These are phyloP conservation scores for Microcyclospora pomicola DNA, from an alignment of 2,329 filamentous ascomycete species.

Conservation along the genomic window DNA sequence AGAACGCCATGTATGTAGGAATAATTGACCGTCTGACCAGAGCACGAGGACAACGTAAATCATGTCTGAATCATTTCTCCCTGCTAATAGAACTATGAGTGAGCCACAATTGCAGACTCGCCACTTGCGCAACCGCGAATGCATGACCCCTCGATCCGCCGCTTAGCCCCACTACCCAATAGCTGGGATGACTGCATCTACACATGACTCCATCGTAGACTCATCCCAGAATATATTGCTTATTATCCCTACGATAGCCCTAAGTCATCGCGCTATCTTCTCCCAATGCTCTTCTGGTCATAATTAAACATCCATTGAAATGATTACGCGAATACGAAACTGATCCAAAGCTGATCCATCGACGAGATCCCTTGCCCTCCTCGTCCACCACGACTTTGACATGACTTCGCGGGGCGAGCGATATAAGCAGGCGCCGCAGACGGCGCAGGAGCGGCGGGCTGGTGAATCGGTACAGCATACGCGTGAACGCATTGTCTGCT, in stretches of 20 bases:
- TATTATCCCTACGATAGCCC: background rate
- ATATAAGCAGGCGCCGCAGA: constrained; percentile 32
- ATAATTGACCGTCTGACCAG: too few species aligned
- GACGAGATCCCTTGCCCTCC: background rate
- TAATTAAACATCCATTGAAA: background rate
- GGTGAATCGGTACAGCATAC: constrained; percentile 58
- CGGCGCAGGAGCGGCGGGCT: constrained; percentile 66
- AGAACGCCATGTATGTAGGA: too few species aligned
- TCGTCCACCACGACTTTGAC: constrained; percentile 1
- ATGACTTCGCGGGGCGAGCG: constrained; percentile 23
- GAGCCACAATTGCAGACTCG: background rate
- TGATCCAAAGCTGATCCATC: constrained; percentile 1
- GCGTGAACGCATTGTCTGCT: background rate
- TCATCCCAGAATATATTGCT: background rate
- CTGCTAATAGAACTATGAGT: background rate
- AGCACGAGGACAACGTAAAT: background rate
- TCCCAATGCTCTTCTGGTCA: background rate
- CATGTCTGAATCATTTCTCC: background rate
- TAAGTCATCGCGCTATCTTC: background rate
- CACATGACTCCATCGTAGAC: too few species aligned
- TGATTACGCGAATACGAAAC: constrained; percentile 9
- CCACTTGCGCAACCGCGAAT: too few species aligned
- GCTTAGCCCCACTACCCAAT: too few species aligned
- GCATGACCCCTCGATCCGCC: too few species aligned
- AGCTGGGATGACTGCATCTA: too few species aligned